These are phyloP conservation scores for Fomitopsis palustris DNA, from an alignment of 1,284 basidiomycete species.

Conservation along the genomic window DNA sequence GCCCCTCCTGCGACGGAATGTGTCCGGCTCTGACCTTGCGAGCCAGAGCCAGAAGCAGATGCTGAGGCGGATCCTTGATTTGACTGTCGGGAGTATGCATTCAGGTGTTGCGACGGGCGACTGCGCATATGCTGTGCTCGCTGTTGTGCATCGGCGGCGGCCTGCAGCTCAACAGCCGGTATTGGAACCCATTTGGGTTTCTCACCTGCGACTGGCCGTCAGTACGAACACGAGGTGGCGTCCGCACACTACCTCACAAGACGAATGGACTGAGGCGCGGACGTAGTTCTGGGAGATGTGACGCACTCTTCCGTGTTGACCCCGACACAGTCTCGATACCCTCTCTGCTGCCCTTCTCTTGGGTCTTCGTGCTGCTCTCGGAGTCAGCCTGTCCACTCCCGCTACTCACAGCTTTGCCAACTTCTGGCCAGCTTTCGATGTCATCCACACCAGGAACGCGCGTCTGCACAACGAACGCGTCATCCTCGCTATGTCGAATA, in stretches of 20 bases:
- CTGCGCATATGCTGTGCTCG: constrained; percentile 19
- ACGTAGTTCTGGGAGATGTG: constrained; percentile 16
- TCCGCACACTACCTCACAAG: background rate
- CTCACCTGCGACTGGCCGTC: constrained; percentile 35
- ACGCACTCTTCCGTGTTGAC: constrained; percentile 48
- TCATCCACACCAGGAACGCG: constrained; percentile 29
- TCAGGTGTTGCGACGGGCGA: constrained; percentile 20
- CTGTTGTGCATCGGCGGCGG: constrained; percentile 43
- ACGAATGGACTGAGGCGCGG: constrained; percentile 4
- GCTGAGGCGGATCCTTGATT: constrained; percentile 14
- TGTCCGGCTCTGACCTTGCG: constrained; percentile 33
- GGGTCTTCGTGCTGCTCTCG: constrained; percentile 21
- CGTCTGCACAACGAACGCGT: constrained; percentile 40
- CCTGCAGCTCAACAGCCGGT: constrained; percentile 52
- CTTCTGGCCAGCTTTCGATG: constrained; percentile 45
- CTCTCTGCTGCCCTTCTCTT: constrained; percentile 21
- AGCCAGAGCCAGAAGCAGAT: constrained; percentile 22
- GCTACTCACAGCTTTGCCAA: constrained; percentile 31
- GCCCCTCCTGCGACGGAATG: constrained; percentile 22
- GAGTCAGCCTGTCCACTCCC: constrained; percentile 16
- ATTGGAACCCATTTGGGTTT: constrained; percentile 61
- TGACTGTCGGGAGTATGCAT: constrained; percentile 16
- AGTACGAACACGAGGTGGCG: constrained; percentile 11
- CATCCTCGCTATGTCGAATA: constrained; percentile 25
- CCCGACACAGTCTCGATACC: constrained; percentile 24